Evolutionary conservation across 371 early-diverging fungal species (phyloP), one percentile per base, ranked within the genome.

Genomic region (Mucor plumbeus): DNA sequence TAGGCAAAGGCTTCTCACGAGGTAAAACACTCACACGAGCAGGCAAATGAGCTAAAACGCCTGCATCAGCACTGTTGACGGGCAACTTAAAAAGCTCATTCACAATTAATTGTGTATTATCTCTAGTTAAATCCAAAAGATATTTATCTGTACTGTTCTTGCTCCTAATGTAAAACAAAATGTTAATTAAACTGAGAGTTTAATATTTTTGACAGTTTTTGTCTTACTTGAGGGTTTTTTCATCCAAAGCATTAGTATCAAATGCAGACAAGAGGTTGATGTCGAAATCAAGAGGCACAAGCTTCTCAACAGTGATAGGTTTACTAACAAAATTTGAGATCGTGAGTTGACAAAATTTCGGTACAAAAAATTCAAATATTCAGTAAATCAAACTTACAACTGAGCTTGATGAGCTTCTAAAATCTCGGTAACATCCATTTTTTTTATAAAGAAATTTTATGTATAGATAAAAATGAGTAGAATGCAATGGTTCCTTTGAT

Each of bases 1-100:
- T 93, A 60, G 97, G 96, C 41, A 95, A 84, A 21, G 94, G 95
- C 80, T 97, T 97, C 63, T 95, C 96, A 70, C 99, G 90, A 33
- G 99, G 97, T 13, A 97, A 64, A 2, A 72, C 61, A 0, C 89
- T 85, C 8, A 74, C 84, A 19, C 88, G 86, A 13, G 75, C 79
- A 13, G 97, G 97, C n/a, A 98, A 87, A 53, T 81, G 70, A 6
- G 94, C 98, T 65, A 96, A 82, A 26, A 92, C 86, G 65, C 95
- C 94, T 61, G 87, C 85, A 50, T 91, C 92, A 59, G 83, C 85
- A 31, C 88, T 83, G 40, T 81, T 72, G 10, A 91, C 92, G 5
- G 92, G 95, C 34, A 94, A 86, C 59, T 87, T 79, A 74, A 97
- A 97, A 62, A 98, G 84, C 61, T 90, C 89, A 73, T 98, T 97